phyloP scores from a whole-genome alignment of 441 rosid genomes.

The Sinapis alba region DNA sequence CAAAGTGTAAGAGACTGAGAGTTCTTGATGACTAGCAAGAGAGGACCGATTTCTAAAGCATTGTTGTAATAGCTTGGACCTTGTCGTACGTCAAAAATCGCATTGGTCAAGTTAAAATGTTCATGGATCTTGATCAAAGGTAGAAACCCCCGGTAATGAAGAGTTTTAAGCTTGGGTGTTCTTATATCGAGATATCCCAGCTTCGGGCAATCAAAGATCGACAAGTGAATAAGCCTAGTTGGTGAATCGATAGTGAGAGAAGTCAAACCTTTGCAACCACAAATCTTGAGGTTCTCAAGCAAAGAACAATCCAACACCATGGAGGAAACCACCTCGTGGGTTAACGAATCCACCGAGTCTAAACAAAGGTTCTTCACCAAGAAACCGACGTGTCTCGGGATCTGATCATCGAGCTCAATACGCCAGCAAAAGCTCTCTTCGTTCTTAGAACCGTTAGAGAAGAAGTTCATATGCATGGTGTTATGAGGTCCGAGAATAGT shows the following conservation, averaged over 20 bases:
- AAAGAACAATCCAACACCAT: slow-evolving; percentile 45
- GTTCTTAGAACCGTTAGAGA: not conserved
- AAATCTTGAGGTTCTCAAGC: slow-evolving; percentile 58
- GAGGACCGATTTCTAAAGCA: slow-evolving; percentile 39
- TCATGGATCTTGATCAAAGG: slow-evolving; percentile 53
- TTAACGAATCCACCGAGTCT: slow-evolving; percentile 44
- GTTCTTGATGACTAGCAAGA: slow-evolving; percentile 57
- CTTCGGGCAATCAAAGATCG: slow-evolving; percentile 48
- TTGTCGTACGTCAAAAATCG: slow-evolving; percentile 51
- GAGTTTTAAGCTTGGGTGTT: slow-evolving; percentile 48
- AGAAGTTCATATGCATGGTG: not conserved
- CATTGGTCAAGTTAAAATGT: slow-evolving; percentile 58
- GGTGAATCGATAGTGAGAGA: slow-evolving; percentile 51
- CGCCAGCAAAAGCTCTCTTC: slow-evolving; percentile 46
- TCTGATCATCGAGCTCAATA: slow-evolving; percentile 40
- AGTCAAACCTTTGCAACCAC: slow-evolving; percentile 43
- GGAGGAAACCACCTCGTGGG: slow-evolving; percentile 51
- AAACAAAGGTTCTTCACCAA: slow-evolving; percentile 53
- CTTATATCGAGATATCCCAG: slow-evolving; percentile 47
- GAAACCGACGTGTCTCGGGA: slow-evolving; percentile 29
- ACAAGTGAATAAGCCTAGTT: slow-evolving; percentile 48
- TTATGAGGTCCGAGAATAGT: not conserved
- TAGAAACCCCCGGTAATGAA: slow-evolving; percentile 44
- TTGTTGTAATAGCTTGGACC: slow-evolving; percentile 41
- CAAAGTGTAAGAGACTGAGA: slow-evolving; percentile 54